phyloP scores from a whole-genome alignment of 345 rosid species.

The Leavenworthia alabamica region DNA sequence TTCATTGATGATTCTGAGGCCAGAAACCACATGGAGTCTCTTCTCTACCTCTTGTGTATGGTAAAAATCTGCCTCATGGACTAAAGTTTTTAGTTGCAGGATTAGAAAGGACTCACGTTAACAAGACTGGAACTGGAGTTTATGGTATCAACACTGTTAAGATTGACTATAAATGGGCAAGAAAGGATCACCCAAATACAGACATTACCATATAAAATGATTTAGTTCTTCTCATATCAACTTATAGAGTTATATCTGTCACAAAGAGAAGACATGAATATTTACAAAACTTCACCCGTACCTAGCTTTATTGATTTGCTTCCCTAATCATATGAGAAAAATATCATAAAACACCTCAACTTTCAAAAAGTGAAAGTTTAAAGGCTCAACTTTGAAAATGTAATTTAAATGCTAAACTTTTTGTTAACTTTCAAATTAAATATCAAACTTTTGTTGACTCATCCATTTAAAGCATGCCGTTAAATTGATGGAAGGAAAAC shows the following conservation, averaged over 20 bases:
- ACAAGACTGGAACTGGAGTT: constrained; percentile 37
- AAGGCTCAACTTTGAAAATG: too few relatives aligned
- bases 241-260: not conserved
- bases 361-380: too few relatives aligned
- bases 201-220: constrained; percentile 52
- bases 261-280: constrained; percentile 3
- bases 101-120: constrained; percentile 35
- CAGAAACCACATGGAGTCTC: constrained; percentile 74
- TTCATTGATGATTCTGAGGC: constrained; percentile 78
- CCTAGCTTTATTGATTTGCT: not conserved
- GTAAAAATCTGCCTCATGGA: constrained; percentile 42
- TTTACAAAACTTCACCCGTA: not conserved
- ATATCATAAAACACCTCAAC: too few relatives aligned
- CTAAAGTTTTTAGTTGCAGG: constrained; percentile 47
- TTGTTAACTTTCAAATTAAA: too few relatives aligned
- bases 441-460: too few relatives aligned
- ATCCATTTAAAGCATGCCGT: too few relatives aligned
- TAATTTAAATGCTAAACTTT: too few relatives aligned
- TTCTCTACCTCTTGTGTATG: constrained; percentile 65
- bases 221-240: not conserved
- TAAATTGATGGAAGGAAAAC: too few relatives aligned
- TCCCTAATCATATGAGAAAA: not conserved
- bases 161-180: constrained; percentile 41
- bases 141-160: constrained; percentile 41
- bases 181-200: constrained; percentile 29